Base-by-base conservation (phyloP, 805 yeast genomes). In the Sungouiella blattae region DNA sequence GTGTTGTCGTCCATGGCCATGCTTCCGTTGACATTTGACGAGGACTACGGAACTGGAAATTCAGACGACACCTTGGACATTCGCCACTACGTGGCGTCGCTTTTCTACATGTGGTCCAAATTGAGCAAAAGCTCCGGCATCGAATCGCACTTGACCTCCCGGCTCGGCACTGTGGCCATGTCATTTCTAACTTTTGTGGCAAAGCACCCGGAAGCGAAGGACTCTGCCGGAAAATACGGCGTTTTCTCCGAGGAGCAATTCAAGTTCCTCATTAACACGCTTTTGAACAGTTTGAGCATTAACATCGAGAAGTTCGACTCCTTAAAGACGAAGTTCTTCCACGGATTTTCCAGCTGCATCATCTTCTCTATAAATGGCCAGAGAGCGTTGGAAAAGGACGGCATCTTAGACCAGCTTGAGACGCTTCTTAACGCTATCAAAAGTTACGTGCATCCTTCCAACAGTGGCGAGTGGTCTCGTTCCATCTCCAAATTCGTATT, bases 361-460 rank as follows among this genome's bases (percentile, higher is more conserved):
- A 69, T 85, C 1, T 79, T 71, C 52, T 81, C 91, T 0, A 58
- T 89, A 4, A 70, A 72, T 13, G 82, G 86, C 0, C 58, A 69
- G 4, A 47, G 54, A 24, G 64, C 69, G 1, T 46, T 62, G 9
- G 71, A 58, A 2, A 39, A 53, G 7, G 66, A 55, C 13, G 78
- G 79, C 5, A 67, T 80, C 15, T 54, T 82, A 46, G 75, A 68
- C 12, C 64, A 71, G 32, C 50, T 89, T 4, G 64, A 66, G 15
- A 69, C 77, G 0, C 62, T 85, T 18, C 47, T 83, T n/a, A 78
- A 78, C 35, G 78, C 95, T 0, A 65, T 88, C 5, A 82, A 77
- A 42, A 85, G 96, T 13, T 86, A 82, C 58, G 80, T 80, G 3
- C 97, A 93, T 57, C 98, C 98, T 5, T 88, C 98, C 0, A 89